A percentile compares a stretch with the other conserved stretches of the same genome.
Conservation (phyloP, 2,329 filamentous ascomycete species). For the Amylocarpus encephaloides region DNA sequence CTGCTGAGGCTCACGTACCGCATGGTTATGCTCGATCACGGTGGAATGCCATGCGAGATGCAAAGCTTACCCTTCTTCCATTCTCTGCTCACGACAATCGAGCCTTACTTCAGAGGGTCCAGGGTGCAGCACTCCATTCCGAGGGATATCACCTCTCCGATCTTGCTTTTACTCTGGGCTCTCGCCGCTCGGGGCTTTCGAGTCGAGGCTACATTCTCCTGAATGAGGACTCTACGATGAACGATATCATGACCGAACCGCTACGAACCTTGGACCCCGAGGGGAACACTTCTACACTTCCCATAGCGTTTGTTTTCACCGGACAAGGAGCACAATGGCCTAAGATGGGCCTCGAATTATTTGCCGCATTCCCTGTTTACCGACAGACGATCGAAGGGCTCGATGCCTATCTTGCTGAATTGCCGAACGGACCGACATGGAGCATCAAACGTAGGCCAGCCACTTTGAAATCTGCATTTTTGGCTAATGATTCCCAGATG, state of each 20-base stretch:
- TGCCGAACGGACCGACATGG: conserved; percentile 5
- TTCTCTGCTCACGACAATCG: conserved; percentile 7
- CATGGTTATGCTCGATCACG: not conserved
- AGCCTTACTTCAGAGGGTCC: not conserved
- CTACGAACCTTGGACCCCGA: not conserved
- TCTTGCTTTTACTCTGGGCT: conserved; percentile 8
- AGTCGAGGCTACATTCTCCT: conserved; percentile 1
- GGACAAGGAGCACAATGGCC: conserved; percentile 22
- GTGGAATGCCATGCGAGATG: not conserved
- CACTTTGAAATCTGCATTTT: conserved; percentile 20
- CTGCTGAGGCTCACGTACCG: conserved; percentile 1
- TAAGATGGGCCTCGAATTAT: conserved; percentile 16
- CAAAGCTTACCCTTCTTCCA: conserved; percentile 1
- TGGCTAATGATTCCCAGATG: not conserved
- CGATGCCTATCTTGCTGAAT: conserved; percentile 2
- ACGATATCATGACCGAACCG: not conserved
- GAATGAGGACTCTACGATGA: not conserved
- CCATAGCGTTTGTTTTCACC: conserved; percentile 20
- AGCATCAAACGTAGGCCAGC: conserved; percentile 29
- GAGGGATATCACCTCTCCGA: not conserved
- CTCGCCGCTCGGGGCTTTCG: conserved; percentile 2
- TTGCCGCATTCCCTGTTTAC: conserved; percentile 4
- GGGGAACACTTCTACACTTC: not conserved
- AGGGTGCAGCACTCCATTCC: not conserved
- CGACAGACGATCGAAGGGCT: not conserved